A percentile compares a stretch with the other conserved stretches of the same genome.
Evolutionary conservation across 164 flowering plant species (phyloP).

Genomic region (Tetracentron sinense): DNA sequence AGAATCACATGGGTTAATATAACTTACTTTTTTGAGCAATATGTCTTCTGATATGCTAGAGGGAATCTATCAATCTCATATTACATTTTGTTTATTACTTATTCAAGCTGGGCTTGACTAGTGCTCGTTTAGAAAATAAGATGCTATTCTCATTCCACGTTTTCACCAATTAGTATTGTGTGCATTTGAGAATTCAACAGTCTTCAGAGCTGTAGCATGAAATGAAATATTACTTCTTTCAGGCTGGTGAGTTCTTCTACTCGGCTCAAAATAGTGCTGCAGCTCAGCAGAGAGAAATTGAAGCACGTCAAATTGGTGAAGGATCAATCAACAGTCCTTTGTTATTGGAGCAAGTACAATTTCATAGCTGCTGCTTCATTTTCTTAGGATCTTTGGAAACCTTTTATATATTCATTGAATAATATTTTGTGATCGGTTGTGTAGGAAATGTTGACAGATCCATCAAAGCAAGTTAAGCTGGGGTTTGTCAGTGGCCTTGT

Average conservation of each 20-base stretch:
- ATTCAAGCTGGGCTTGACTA: neutral
- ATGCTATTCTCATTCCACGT: neutral
- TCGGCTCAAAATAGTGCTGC: constrained; percentile 66
- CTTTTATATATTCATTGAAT: constrained; percentile 3
- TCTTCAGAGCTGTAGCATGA: neutral
- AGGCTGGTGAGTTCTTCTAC: constrained; percentile 89
- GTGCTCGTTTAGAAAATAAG: neutral
- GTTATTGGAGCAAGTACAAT: constrained; percentile 60
- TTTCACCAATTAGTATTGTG: neutral
- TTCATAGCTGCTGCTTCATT: constrained; percentile 2
- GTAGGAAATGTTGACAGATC: constrained; percentile 65
- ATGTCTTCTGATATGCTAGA: neutral
- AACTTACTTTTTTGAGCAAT: neutral
- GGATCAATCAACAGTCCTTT: constrained; percentile 74
- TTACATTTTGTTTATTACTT: neutral
- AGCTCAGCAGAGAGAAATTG: constrained; percentile 71
- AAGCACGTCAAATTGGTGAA: constrained; percentile 42
- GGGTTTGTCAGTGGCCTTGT: constrained; percentile 89
- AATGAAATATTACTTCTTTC: constrained; percentile 16
- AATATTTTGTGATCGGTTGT: constrained; percentile 12
- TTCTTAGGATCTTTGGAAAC: constrained; percentile 1
- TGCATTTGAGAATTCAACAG: neutral
- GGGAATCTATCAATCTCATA: neutral
- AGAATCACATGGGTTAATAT: neutral
- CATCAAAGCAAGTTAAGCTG: constrained; percentile 81